phyloP scores from a whole-genome alignment of 495 filamentous ascomycete genomes.

The Xylaria palmicola region DNA sequence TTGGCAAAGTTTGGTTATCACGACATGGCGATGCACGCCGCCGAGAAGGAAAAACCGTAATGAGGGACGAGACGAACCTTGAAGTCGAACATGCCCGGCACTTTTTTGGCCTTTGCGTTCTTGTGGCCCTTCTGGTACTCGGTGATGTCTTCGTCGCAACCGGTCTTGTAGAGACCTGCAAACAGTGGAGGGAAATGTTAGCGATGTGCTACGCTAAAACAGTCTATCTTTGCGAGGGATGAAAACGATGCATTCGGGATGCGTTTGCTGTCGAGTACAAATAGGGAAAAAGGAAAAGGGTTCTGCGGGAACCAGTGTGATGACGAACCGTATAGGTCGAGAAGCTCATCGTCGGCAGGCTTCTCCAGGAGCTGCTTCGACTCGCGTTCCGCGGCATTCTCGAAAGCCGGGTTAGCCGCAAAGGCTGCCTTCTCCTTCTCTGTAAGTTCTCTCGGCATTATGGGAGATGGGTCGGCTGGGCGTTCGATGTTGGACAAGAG shows the following conservation, averaged over 20 bases:
- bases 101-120: too few relatives aligned
- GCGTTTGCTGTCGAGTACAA: not conserved
- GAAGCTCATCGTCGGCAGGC: slow-evolving; percentile 56
- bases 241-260: not conserved
- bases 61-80: slow-evolving; percentile 48
- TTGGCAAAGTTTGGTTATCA: not conserved
- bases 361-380: slow-evolving; percentile 62
- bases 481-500: not conserved
- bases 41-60: not conserved
- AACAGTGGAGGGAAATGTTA: not conserved
- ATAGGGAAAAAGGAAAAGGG: not conserved
- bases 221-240: not conserved
- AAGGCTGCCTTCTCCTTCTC: slow-evolving; percentile 15
- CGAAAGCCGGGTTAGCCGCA: slow-evolving; percentile 49
- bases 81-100: slow-evolving; percentile 51
- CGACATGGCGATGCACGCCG: not conserved
- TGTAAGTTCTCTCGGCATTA: slow-evolving; percentile 29
- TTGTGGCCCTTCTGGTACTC: slow-evolving; percentile 32
- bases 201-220: not conserved
- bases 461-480: slow-evolving; percentile 10
- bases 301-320: not conserved
- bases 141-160: slow-evolving; percentile 46
- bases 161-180: slow-evolving; percentile 54
- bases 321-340: slow-evolving; percentile 49
- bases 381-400: slow-evolving; percentile 58